phyloP scores from a whole-genome alignment of 1,139 yeast genomes.

The Kurtzmaniella quercitrusa region DNA sequence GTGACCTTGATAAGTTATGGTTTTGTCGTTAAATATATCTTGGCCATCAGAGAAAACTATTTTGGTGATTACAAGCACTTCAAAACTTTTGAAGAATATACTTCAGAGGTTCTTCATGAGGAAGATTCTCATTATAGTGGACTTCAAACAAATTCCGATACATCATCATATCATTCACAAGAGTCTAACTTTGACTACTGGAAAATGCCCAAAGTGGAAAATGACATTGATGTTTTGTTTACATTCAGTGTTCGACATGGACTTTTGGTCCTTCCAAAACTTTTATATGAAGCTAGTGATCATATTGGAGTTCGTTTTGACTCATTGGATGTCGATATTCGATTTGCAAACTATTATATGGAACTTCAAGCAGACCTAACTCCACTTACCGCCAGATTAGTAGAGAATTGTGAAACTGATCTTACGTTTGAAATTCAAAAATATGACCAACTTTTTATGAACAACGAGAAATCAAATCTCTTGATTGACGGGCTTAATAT shows the following conservation, averaged over 20 bases:
- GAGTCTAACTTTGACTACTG: constrained; percentile 27
- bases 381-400: constrained; percentile 37
- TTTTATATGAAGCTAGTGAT: constrained; percentile 61
- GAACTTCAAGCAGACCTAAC: constrained; percentile 64
- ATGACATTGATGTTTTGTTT: constrained; percentile 74
- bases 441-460: constrained; percentile 20
- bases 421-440: constrained; percentile 22
- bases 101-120: constrained; percentile 14
- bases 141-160: constrained; percentile 2
- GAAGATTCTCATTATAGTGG: constrained; percentile 2
- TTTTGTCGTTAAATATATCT: constrained; percentile 66
- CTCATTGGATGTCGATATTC: constrained; percentile 65
- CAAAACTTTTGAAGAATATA: constrained; percentile 79
- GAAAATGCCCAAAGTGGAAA: constrained; percentile 49
- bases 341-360: constrained; percentile 92
- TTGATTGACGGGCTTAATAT: constrained; percentile 60
- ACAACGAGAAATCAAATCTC: constrained; percentile 32
- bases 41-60: constrained; percentile 81
- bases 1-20: constrained; percentile 77
- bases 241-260: constrained; percentile 70
- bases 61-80: constrained; percentile 86
- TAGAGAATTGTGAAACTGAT: constrained; percentile 13
- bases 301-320: constrained; percentile 65
- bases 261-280: constrained; percentile 65
- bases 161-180: background rate